phyloP scores from a whole-genome alignment of 2,329 filamentous ascomycete genomes.

The Plenodomus lindquistii region DNA sequence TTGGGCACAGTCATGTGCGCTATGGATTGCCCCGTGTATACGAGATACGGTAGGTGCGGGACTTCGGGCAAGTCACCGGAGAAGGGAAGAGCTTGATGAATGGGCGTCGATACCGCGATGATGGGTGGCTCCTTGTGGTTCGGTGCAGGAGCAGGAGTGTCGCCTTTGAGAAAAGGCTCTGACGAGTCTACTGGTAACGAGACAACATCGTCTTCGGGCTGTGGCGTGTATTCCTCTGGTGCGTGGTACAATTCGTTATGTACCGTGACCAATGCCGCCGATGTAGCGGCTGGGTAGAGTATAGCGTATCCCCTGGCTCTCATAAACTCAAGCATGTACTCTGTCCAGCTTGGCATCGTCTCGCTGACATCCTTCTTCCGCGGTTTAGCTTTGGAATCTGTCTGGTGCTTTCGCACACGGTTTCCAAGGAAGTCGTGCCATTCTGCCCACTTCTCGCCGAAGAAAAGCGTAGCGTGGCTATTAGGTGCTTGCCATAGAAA shows the following conservation, averaged over 20 bases:
- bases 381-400: conserved; percentile 23
- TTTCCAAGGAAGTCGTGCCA: conserved; percentile 78
- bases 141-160: conserved; percentile 31
- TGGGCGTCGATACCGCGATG: conserved; percentile 53
- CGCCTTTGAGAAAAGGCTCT: conserved; percentile 47
- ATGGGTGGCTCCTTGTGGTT: conserved; percentile 48
- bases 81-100: conserved; percentile 54
- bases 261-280: conserved; percentile 67
- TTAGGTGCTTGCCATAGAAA: conserved; percentile 88
- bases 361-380: conserved; percentile 59
- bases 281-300: conserved; percentile 69
- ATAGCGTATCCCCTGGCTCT: conserved; percentile 76
- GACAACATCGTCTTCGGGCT: conserved; percentile 1
- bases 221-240: conserved; percentile 66
- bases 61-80: conserved; percentile 54
- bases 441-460: conserved; percentile 85
- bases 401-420: conserved; percentile 52
- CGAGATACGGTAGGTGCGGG: conserved; percentile 61
- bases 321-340: conserved; percentile 76
- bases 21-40: conserved; percentile 64
- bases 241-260: conserved; percentile 74
- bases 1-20: conserved; percentile 48
- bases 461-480: conserved; percentile 78
- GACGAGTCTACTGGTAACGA: conserved; percentile 13
- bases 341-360: conserved; percentile 74